Evolutionary conservation across 2,329 filamentous ascomycete species (phyloP).

Genomic region (Pyricularia grisea): DNA sequence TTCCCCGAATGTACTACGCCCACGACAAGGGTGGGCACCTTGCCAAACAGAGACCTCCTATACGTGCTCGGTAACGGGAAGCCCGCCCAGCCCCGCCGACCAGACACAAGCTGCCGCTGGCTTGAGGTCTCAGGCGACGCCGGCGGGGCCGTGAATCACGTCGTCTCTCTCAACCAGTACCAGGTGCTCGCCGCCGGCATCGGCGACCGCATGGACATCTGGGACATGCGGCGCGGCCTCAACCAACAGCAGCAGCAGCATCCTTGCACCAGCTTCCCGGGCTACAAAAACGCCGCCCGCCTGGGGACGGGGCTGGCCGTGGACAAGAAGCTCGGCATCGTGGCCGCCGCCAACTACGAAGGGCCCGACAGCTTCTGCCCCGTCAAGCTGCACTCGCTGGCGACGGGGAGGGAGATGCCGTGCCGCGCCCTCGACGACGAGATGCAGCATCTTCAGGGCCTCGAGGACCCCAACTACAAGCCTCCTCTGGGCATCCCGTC

Average conservation of each 20-base stretch:
- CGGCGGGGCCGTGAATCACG: slow-evolving; percentile 27
- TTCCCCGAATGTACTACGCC: neutral
- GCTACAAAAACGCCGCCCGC: slow-evolving; percentile 37
- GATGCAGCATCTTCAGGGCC: neutral
- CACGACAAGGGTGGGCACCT: neutral
- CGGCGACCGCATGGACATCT: slow-evolving; percentile 38
- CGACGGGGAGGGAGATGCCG: slow-evolving; percentile 29
- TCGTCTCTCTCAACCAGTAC: slow-evolving; percentile 37
- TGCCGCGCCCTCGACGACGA: slow-evolving; percentile 14
- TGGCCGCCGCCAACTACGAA: slow-evolving; percentile 45
- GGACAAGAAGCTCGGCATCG: slow-evolving; percentile 38
- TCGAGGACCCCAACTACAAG: neutral
- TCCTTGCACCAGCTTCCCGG: slow-evolving; percentile 26
- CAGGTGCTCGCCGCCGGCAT: slow-evolving; percentile 45
- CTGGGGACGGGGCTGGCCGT: slow-evolving; percentile 36
- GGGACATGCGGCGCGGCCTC: slow-evolving; percentile 36
- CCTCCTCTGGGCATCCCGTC: neutral
- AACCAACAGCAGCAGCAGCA: no score
- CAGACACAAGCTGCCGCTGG: slow-evolving; percentile 12
- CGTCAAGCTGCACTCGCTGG: slow-evolving; percentile 39
- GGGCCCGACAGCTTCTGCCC: slow-evolving; percentile 17
- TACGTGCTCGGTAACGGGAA: neutral
- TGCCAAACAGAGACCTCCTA: neutral
- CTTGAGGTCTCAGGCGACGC: slow-evolving; percentile 20
- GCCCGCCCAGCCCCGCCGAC: neutral